Evolutionary conservation across 331 rosid genomes (phyloP).

Genomic region (Rosa hybrid): DNA sequence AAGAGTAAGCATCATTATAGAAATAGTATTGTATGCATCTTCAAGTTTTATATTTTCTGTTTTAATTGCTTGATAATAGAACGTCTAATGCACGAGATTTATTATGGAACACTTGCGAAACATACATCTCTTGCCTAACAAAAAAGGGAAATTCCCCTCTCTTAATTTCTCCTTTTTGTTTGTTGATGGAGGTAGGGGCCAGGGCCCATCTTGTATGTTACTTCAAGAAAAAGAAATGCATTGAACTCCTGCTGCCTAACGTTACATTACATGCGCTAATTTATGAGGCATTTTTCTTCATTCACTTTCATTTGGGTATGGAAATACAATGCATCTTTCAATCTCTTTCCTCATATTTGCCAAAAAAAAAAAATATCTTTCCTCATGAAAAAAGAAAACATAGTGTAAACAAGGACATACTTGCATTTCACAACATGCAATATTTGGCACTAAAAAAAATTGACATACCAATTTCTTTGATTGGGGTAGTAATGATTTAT

Average conservation of each 20-base stretch:
- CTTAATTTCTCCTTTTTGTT: background rate
- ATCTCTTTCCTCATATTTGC: background rate
- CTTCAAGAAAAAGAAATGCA: constrained; percentile 34
- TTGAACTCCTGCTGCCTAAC: background rate
- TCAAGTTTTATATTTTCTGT: background rate
- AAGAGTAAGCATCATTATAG: background rate
- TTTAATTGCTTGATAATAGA: background rate
- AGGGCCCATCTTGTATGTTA: constrained; percentile 6
- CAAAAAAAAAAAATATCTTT: background rate
- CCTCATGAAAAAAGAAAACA: background rate
- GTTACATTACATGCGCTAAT: background rate
- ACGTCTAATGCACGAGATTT: background rate
- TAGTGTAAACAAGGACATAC: background rate
- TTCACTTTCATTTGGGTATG: background rate
- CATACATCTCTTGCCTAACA: background rate
- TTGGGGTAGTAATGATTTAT: background rate
- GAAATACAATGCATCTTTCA: background rate
- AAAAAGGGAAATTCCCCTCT: background rate
- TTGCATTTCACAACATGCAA: background rate
- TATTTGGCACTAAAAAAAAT: background rate
- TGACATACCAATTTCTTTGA: background rate
- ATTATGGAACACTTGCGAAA: background rate
- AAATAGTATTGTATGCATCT: background rate
- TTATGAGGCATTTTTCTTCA: background rate
- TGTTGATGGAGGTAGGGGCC: background rate